These are phyloP conservation scores for Pontederia paniculata DNA, from an alignment of 176 grass and related monocot species.

Conservation along the genomic window DNA sequence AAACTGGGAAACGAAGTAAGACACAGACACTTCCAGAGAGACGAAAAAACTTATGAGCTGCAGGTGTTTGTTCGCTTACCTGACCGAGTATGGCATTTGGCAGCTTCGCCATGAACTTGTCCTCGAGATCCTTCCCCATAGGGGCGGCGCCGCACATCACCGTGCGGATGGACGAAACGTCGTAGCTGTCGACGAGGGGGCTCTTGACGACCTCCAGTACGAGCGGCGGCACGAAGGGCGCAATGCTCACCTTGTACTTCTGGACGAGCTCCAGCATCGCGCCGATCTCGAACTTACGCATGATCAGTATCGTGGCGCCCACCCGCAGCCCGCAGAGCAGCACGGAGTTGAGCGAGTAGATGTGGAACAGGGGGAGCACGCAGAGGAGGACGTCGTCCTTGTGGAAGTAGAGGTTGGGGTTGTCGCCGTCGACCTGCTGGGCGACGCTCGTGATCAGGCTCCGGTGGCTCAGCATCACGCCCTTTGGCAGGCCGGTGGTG, in stretches of 20 bases:
- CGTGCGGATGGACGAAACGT: constrained; percentile 68
- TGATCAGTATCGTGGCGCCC: constrained; percentile 29
- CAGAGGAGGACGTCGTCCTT: constrained; percentile 1
- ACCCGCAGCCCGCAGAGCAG: constrained; percentile 18
- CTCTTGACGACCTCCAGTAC: constrained; percentile 42
- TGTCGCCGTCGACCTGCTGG: constrained; percentile 39
- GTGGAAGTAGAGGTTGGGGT: neutral
- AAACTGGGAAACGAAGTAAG: no score
- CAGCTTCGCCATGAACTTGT: constrained; percentile 80
- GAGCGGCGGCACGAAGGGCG: constrained; percentile 6
- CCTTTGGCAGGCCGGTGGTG: constrained; percentile 78
- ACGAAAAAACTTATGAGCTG: no score
- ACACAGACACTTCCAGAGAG: no score
- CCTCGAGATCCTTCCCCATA: constrained; percentile 86
- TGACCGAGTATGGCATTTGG: constrained; percentile 78
- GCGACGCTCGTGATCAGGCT: constrained; percentile 90
- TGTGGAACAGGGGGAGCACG: constrained; percentile 1
- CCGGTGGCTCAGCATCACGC: constrained; percentile 92
- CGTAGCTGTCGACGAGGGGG: constrained; percentile 32
- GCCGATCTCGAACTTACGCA: constrained; percentile 2
- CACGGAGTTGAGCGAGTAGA: constrained; percentile 10
- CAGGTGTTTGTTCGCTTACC: constrained; percentile 18
- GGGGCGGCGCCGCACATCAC: constrained; percentile 85
- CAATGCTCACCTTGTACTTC: neutral
- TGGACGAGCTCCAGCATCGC: constrained; percentile 4